phyloP scores from a whole-genome alignment of 371 early-diverging fungal species.

The Catenaria anguillulae region DNA sequence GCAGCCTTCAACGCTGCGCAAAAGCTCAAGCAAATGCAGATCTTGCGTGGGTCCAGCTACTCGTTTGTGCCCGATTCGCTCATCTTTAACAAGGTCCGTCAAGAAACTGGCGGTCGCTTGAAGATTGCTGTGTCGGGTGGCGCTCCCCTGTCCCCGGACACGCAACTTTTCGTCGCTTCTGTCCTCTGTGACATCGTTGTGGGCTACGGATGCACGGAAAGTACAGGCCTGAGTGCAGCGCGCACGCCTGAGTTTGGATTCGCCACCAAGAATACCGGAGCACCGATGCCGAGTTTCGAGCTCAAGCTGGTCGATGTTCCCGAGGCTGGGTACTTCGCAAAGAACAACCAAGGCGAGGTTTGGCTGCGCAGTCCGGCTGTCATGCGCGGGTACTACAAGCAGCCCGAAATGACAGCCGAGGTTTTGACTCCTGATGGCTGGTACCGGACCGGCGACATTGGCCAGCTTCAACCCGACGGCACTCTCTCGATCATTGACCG shows the following conservation, averaged over 20 bases:
- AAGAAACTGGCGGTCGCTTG: constrained; percentile 85
- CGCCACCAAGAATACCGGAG: constrained; percentile 41
- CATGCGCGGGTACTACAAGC: constrained; percentile 63
- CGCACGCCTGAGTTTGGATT: constrained; percentile 19
- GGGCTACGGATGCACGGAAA: constrained; percentile 68
- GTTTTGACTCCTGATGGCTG: constrained; percentile 51
- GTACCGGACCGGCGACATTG: constrained; percentile 92
- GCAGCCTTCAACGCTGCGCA: constrained; percentile 58
- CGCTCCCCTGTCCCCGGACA: constrained; percentile 74
- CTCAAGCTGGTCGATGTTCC: constrained; percentile 79
- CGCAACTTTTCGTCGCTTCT: constrained; percentile 70
- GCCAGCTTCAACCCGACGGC: constrained; percentile 38
- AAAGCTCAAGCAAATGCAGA: constrained; percentile 40
- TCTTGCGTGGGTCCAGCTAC: constrained; percentile 44
- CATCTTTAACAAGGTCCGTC: constrained; percentile 81
- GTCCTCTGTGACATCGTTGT: constrained; percentile 73
- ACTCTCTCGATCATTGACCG: constrained; percentile 52
- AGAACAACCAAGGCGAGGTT: constrained; percentile 65
- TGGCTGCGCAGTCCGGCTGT: constrained; percentile 69
- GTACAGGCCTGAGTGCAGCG: constrained; percentile 9
- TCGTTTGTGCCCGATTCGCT: constrained; percentile 34
- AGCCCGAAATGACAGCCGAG: constrained; percentile 22
- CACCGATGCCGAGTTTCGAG: constrained; percentile 65
- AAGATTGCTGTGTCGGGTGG: constrained; percentile 81
- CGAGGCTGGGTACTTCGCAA: constrained; percentile 56